Evolutionary conservation across 2,329 filamentous ascomycete genomes (phyloP).

Genomic region (Chaetomiaceae sp.): DNA sequence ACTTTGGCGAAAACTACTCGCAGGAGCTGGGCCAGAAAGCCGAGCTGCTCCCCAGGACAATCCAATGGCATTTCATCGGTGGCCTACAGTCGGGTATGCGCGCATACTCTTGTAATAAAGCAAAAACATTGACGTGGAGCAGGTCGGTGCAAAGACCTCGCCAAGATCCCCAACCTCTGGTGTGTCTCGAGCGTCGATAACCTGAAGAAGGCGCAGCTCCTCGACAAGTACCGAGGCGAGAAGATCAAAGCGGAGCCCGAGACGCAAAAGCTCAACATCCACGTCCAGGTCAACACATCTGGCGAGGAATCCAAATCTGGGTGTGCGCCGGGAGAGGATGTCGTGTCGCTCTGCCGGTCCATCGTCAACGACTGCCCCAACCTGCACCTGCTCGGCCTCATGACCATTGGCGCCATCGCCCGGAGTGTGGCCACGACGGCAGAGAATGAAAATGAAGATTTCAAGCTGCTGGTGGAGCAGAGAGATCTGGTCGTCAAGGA

Average conservation of each 20-base stretch:
- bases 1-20: constrained; percentile 97
- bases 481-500: constrained; percentile 65
- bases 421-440: constrained; percentile 67
- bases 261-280: constrained; percentile 58
- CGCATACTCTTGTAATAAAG: background rate
- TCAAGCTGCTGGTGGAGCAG: constrained; percentile 62
- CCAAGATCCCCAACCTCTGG: constrained; percentile 83
- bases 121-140: background rate
- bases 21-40: constrained; percentile 88
- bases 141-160: constrained; percentile 87
- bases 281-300: constrained; percentile 94
- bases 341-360: constrained; percentile 61
- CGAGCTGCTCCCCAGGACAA: constrained; percentile 65
- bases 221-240: constrained; percentile 69
- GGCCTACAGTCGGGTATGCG: constrained; percentile 69
- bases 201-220: constrained; percentile 76
- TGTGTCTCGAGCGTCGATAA: constrained; percentile 88
- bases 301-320: constrained; percentile 84
- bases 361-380: constrained; percentile 68
- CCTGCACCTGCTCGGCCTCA: constrained; percentile 73
- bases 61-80: constrained; percentile 96
- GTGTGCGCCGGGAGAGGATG: constrained; percentile 61
- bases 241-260: constrained; percentile 35
- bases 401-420: constrained; percentile 97
- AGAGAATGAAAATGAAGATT: constrained; percentile 90